Conservation (phyloP, 495 filamentous ascomycete species). For the Penicillium parvum region DNA sequence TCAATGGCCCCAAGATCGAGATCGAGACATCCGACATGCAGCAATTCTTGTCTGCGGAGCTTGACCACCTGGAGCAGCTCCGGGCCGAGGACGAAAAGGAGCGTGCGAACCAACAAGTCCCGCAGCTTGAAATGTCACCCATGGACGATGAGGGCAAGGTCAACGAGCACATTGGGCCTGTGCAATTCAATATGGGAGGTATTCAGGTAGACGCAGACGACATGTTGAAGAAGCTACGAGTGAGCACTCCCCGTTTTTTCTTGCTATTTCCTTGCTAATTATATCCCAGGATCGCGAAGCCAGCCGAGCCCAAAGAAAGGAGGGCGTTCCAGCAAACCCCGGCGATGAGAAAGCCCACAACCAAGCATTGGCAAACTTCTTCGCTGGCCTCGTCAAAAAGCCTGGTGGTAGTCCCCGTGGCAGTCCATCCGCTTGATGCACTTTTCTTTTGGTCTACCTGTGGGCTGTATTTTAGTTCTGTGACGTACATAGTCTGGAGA, state of each 20-base stretch:
- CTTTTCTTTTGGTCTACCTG: slow-evolving; percentile 5
- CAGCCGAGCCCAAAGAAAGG: slow-evolving; percentile 46
- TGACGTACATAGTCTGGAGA: slow-evolving; percentile 31
- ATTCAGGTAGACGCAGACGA: slow-evolving; percentile 97
- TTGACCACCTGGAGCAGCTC: slow-evolving; percentile 66
- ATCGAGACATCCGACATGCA: slow-evolving; percentile 74
- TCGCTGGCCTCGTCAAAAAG: slow-evolving; percentile 61
- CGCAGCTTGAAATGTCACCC: slow-evolving; percentile 44
- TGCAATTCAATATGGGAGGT: slow-evolving; percentile 95
- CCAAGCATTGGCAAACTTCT: slow-evolving; percentile 65
- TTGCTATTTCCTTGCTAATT: slow-evolving; percentile 4
- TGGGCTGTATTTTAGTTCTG: slow-evolving; percentile 33
- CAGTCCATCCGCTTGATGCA: slow-evolving; percentile 35
- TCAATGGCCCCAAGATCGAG: slow-evolving; percentile 49
- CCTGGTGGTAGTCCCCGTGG: slow-evolving; percentile 40
- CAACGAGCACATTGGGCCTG: slow-evolving; percentile 87
- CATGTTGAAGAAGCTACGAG: slow-evolving; percentile 84
- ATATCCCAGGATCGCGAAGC: slow-evolving; percentile 51
- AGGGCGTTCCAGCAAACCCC: slow-evolving; percentile 26
- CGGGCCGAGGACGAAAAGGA: slow-evolving; percentile 60
- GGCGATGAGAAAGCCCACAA: slow-evolving; percentile 60
- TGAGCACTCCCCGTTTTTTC: slow-evolving; percentile 31
- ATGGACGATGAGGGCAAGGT: slow-evolving; percentile 56
- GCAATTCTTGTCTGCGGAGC: slow-evolving; percentile 67
- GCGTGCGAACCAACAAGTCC: slow-evolving; percentile 34